Base-by-base conservation (phyloP, 2,329 filamentous ascomycete genomes). In the Mycogone perniciosa region DNA sequence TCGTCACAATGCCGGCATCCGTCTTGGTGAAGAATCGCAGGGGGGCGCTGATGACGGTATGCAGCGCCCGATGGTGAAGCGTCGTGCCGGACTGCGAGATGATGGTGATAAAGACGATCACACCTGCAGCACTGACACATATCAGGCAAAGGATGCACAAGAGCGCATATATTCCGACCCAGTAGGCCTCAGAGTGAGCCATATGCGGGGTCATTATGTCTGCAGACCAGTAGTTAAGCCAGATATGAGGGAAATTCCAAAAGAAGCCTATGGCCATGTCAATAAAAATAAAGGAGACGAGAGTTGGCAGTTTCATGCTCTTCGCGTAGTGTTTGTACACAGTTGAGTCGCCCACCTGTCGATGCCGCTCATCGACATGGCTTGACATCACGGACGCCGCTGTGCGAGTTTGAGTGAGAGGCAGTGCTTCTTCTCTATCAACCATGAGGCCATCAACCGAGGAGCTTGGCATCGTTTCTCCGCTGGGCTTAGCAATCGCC, bases 151-250 rank as follows among this genome's bases (percentile, higher is more conserved):
- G 13, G 10, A 48, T 7, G 1, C 31, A 39, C 0, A 68, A 46
- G 2, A 68, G 31, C 0, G 57, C 63, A 34, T 60, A 70, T 2
- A 69, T 55, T 1, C 66, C 64, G 3, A 68, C 45, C 29, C 68
- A 69, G 44, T 63, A 67, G 4, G 55, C 48, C 1, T 56, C 51
- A 0, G 61, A 52, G 5, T 51, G 54, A 33, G 44, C 31, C n/a
- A 11, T 7, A 5, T 45, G 41, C 10, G 37, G 8, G 1, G 46
- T 40, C 5, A 34, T 11, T 2, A 48, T n/a, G 33, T 70, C 64
- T 2, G 64, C 60, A 1, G 71, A 63, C 66, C 71, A 74, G 52
- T 65, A 71, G 13, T 67, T 71, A 6, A 75, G 54, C 71, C 72
- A 75, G 4, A 75, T 48, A 2, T 54, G 64, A 0, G 67, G 62